Conservation (phyloP, 2,329 filamentous ascomycete species). For the Fusarium phyllophilum region DNA sequence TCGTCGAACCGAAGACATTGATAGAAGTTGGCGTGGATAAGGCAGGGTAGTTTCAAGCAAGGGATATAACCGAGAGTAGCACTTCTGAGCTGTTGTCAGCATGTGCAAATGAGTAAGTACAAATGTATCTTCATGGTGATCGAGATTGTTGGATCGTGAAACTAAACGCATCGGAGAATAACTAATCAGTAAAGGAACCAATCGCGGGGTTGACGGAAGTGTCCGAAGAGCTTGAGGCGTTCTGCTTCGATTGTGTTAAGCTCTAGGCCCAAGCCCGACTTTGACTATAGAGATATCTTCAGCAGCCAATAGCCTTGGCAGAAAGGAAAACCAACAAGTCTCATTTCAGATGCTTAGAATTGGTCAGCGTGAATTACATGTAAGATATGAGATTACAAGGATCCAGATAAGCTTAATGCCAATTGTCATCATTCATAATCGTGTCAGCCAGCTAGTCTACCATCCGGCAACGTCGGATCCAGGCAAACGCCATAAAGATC, state of each 20-base stretch:
- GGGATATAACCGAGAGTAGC: background rate
- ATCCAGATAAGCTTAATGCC: background rate
- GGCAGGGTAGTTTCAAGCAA: background rate
- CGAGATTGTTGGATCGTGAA: background rate
- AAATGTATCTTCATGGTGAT: background rate
- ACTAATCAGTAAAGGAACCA: background rate
- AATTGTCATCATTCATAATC: background rate
- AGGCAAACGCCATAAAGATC: background rate
- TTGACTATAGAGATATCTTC: background rate
- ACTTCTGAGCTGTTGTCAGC: background rate
- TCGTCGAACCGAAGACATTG: background rate
- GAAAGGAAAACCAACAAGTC: background rate
- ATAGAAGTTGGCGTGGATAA: background rate
- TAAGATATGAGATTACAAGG: background rate
- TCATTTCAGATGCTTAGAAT: background rate
- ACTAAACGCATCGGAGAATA: background rate
- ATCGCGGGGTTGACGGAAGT: background rate
- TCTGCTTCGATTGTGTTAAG: background rate
- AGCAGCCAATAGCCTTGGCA: background rate
- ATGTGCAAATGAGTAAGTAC: background rate
- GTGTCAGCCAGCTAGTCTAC: background rate
- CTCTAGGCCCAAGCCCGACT: background rate
- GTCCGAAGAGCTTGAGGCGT: background rate
- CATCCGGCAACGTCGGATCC: background rate
- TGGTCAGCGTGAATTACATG: background rate